These are phyloP conservation scores for Metschnikowia shivogae DNA, from an alignment of 805 yeast genomes.

Conservation along the genomic window DNA sequence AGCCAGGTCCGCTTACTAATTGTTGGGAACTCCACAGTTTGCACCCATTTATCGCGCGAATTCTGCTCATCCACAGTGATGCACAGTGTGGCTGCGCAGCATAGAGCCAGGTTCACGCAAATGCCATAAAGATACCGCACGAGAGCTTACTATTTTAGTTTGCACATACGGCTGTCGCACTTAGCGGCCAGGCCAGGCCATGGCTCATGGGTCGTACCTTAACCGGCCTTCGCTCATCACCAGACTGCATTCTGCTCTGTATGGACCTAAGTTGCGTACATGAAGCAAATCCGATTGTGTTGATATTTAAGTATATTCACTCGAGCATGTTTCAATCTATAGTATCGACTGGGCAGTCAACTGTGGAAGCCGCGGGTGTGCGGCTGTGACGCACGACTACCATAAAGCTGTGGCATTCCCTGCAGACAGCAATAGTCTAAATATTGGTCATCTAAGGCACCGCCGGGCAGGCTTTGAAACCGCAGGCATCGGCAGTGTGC, in stretches of 20 bases:
- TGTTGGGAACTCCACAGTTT: conserved; percentile 9
- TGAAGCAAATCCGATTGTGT: too few species aligned
- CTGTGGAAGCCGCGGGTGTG: conserved; percentile 2
- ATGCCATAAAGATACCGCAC: not conserved
- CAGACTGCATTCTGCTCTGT: too few species aligned
- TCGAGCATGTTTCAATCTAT: not conserved
- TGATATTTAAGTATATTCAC: not conserved
- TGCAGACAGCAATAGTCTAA: not conserved
- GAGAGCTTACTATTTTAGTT: not conserved
- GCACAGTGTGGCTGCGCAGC: conserved; percentile 5
- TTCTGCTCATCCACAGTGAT: conserved; percentile 5
- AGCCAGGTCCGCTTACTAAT: not conserved
- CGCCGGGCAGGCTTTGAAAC: not conserved
- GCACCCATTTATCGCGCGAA: conserved; percentile 10
- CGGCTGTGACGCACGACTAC: not conserved
- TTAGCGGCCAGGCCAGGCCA: too few species aligned
- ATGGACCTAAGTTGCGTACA: too few species aligned
- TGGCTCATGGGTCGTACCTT: too few species aligned
- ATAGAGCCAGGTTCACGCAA: not conserved
- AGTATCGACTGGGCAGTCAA: not conserved
- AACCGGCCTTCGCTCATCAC: too few species aligned
- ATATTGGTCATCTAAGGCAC: not conserved
- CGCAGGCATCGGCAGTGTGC: too few species aligned
- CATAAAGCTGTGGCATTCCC: conserved; percentile 1
- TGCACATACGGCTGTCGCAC: too few species aligned